These are phyloP conservation scores for Pecoramyces ruminantium DNA, from an alignment of 192 early-diverging fungal genomes.

Conservation along the genomic window DNA sequence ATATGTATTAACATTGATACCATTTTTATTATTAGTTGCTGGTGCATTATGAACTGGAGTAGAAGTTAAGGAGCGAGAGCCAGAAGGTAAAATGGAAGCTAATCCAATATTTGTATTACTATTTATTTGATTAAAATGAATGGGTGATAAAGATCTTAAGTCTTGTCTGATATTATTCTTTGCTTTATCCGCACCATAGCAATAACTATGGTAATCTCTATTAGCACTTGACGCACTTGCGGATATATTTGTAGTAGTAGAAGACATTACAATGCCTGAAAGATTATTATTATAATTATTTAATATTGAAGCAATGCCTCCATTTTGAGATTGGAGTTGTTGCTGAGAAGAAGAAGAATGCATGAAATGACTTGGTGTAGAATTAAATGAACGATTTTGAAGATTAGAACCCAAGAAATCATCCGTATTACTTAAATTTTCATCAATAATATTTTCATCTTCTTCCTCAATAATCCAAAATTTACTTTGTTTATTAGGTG, in stretches of 20 bases:
- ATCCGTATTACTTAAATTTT: not conserved
- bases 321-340: not conserved
- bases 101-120: not conserved
- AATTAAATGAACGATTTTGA: not conserved
- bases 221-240: not conserved
- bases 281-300: not conserved
- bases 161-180: not conserved
- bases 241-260: not conserved
- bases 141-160: not conserved
- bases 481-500: not conserved
- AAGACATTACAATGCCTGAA: not conserved
- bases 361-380: not conserved
- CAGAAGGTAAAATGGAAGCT: not conserved
- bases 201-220: not conserved
- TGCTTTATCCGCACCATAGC: not conserved
- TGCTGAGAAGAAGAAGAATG: not conserved
- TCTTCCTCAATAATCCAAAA: not conserved
- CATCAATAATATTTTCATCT: not conserved
- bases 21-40: not conserved
- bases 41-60: not conserved
- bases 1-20: not conserved
- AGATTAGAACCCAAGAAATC: not conserved
- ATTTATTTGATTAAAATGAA: not conserved
- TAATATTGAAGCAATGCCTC: not conserved
- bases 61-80: not conserved